phyloP scores from a whole-genome alignment of 2,329 filamentous ascomycete genomes.

The Epichloe glyceriae region DNA sequence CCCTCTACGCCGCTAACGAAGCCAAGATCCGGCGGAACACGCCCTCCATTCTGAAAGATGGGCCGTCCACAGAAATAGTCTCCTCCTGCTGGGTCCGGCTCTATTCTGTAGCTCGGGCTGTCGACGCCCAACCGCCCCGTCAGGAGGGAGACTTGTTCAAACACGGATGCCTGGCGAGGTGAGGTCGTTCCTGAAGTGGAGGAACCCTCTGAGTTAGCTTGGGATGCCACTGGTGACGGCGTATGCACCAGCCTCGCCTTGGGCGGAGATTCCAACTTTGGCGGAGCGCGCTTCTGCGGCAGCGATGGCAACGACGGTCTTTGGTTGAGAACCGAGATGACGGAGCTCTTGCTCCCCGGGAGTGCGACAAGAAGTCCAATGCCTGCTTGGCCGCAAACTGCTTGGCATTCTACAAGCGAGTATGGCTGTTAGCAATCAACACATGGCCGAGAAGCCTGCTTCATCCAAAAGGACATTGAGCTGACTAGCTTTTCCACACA shows the following conservation, averaged over 20 bases:
- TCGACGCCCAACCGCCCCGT: constrained; percentile 20
- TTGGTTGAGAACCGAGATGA: neutral
- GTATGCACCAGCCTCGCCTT: neutral
- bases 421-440: neutral
- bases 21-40: constrained; percentile 20
- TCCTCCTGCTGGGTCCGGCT: constrained; percentile 6
- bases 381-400: constrained; percentile 38
- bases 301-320: neutral
- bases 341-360: neutral
- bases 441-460: neutral
- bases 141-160: constrained; percentile 19
- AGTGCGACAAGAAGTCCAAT: constrained; percentile 25
- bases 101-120: constrained; percentile 22
- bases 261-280: neutral
- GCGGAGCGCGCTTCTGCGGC: neutral
- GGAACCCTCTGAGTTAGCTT: neutral
- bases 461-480: too few relatives aligned
- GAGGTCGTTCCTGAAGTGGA: neutral
- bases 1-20: constrained; percentile 21
- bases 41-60: constrained; percentile 18
- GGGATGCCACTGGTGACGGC: neutral
- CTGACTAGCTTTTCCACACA: constrained; percentile 3
- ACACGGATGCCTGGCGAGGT: constrained; percentile 4
- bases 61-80: constrained; percentile 24
- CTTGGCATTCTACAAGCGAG: constrained; percentile 30